These are phyloP conservation scores for Schwanniomyces occidentalis DNA, from an alignment of 805 yeast species.

Conservation along the genomic window DNA sequence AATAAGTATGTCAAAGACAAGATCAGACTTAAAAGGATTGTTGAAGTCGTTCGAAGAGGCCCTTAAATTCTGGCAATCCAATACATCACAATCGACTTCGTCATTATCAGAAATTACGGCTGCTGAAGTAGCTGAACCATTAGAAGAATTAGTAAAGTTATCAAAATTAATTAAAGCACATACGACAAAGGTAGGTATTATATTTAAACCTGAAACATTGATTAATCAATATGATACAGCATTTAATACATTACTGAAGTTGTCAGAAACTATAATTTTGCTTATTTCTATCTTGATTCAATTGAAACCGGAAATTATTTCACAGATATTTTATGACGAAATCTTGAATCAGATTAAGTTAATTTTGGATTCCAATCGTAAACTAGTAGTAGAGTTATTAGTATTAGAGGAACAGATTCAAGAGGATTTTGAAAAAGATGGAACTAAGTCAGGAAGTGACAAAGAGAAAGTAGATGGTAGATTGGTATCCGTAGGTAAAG, in stretches of 20 bases:
- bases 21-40: slow-evolving; percentile 22
- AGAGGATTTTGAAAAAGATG: slow-evolving; percentile 8
- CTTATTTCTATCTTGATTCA: slow-evolving; percentile 45
- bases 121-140: slow-evolving; percentile 43
- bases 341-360: slow-evolving; percentile 23
- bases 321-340: slow-evolving; percentile 41
- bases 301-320: slow-evolving; percentile 23
- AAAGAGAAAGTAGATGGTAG: slow-evolving; percentile 32
- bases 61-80: slow-evolving; percentile 26
- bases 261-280: slow-evolving; percentile 44
- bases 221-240: slow-evolving; percentile 46
- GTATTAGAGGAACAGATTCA: slow-evolving; percentile 10
- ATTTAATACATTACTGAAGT: slow-evolving; percentile 46
- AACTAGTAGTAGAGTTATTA: slow-evolving; percentile 15
- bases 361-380: slow-evolving; percentile 4
- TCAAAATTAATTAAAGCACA: slow-evolving; percentile 67
- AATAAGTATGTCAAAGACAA: slow-evolving; percentile 19
- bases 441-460: slow-evolving; percentile 11
- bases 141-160: slow-evolving; percentile 60
- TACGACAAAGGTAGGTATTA: slow-evolving; percentile 72
- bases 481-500: slow-evolving; percentile 60
- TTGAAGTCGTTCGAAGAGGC: slow-evolving; percentile 31
- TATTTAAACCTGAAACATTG: slow-evolving; percentile 60
- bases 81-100: slow-evolving; percentile 10
- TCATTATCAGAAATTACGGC: slow-evolving; percentile 22